Evolutionary conservation across 108 stramenopile genomes (phyloP), one percentile per base, ranked within the genome.

Genomic region (Fistulifera pelliculosa): DNA sequence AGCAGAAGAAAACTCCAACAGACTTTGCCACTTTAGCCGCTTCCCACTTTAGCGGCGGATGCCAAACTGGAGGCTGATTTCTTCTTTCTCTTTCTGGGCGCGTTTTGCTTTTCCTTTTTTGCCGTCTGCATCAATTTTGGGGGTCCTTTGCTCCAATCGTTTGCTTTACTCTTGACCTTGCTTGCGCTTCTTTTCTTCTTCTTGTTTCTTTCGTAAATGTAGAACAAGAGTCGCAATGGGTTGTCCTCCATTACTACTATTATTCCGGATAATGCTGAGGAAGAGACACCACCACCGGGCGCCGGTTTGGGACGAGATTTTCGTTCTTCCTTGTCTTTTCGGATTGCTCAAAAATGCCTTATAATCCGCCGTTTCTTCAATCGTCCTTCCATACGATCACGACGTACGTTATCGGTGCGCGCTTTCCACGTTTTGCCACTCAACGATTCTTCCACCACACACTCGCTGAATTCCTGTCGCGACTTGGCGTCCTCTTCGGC

Each of bases 321-420:
- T 8, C 61, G 61, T 40, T 79, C 73, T 27, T 74, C 73, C 48
- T 66, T 43, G 44, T 66, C 41, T 74, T 52, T 15, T 49, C 50
- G 19, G 59, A 35, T 18, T n/a, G 22, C 27, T 63, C 56, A 24
- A 74, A 59, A 71, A 80, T 1, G 54, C 47, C 52, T 61, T 62
- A 62, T 68, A 80, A 38, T 73, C 79, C 4, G 40, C 35, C 1
- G 75, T 67, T 1, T 54, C 21, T 50, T 66, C 72, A 19, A 76
- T 59, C 11, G 75, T 74, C 12, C 68, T 28, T 76, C 75, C 2
- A 73, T 57, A 50, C 75, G 69, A 55, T 80, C 79, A 3, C 68
- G 56, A 17, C 54, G 57, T 23, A 25, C 27, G 16, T 27, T 35
- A 27, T 50, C 62, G 35, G 23, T 38, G 35, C 47, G 50, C 19